Conservation (phyloP, 1,139 yeast genomes). For the Suhomyces ambrosiae region DNA sequence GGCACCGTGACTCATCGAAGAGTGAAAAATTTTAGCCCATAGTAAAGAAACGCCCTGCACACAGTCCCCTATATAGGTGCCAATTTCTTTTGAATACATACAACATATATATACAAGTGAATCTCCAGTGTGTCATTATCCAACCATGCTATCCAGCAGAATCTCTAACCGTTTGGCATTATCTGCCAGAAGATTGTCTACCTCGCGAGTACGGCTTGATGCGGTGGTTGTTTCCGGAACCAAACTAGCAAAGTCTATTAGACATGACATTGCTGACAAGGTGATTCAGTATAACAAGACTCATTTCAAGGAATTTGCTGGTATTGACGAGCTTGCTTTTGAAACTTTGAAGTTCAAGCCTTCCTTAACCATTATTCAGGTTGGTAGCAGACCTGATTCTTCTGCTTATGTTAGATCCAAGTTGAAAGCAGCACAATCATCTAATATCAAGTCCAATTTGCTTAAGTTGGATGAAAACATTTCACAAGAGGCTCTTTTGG, state of each 20-base stretch:
- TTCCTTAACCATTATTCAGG: constrained; percentile 68
- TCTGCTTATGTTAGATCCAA: constrained; percentile 77
- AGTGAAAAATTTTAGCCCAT: constrained; percentile 10
- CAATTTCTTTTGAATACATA: not conserved
- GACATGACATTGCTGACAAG: constrained; percentile 42
- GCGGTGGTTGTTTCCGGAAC: constrained; percentile 51
- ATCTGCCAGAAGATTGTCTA: constrained; percentile 13
- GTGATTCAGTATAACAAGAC: constrained; percentile 42
- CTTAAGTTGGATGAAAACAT: constrained; percentile 60
- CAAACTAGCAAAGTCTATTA: constrained; percentile 42
- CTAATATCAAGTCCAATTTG: constrained; percentile 62
- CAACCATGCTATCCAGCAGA: constrained; percentile 14
- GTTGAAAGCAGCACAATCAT: constrained; percentile 68
- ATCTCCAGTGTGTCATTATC: too few relatives aligned
- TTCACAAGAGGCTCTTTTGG: constrained; percentile 56
- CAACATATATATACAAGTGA: not conserved
- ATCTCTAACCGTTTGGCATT: constrained; percentile 5
- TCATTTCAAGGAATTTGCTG: constrained; percentile 24
- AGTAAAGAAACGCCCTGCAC: constrained; percentile 8
- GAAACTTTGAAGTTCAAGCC: constrained; percentile 55
- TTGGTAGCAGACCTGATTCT: constrained; percentile 76
- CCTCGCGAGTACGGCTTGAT: constrained; percentile 21
- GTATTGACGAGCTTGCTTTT: constrained; percentile 21
- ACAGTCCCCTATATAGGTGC: constrained; percentile 4
- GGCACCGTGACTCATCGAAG: constrained; percentile 9